These are phyloP conservation scores for Chrysopogon serrulatus DNA, from an alignment of 176 grass and related monocot genomes.

Conservation along the genomic window DNA sequence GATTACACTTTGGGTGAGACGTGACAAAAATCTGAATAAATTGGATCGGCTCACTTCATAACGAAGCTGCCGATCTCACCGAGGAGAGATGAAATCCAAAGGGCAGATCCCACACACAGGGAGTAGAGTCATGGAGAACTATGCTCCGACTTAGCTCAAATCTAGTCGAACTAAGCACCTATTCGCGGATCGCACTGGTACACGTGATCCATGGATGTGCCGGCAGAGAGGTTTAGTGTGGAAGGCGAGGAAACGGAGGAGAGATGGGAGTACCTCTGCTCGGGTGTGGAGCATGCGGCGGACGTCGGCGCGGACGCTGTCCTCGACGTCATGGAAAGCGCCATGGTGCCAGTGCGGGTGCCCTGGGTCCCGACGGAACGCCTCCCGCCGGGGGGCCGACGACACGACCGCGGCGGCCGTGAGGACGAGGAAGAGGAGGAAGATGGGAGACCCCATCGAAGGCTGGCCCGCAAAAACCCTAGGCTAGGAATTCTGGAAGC, in stretches of 20 bases:
- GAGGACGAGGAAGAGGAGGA: constrained; percentile 26
- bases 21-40: not conserved
- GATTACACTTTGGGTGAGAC: not conserved
- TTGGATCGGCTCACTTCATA: not conserved
- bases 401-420: not conserved
- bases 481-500: not conserved
- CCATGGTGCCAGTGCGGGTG: constrained; percentile 87
- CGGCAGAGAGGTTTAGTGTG: constrained; percentile 15
- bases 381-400: constrained; percentile 36
- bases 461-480: constrained; percentile 22
- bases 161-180: not conserved
- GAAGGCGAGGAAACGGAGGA: not conserved
- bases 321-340: constrained; percentile 84
- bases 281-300: constrained; percentile 94
- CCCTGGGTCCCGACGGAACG: constrained; percentile 84
- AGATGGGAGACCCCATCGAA: constrained; percentile 15
- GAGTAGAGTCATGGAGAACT: not conserved
- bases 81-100: constrained; percentile 10
- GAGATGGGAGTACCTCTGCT: constrained; percentile 59
- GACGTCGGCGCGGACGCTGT: constrained; percentile 74
- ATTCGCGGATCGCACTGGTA: constrained; percentile 12
- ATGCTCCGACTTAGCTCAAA: not conserved
- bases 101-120: constrained; percentile 18
- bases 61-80: not conserved
- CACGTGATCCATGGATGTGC: not conserved